Evolutionary conservation across 306 rosid species (phyloP), one percentile per base, ranked within the genome.

Genomic region (Glycine latifolia): DNA sequence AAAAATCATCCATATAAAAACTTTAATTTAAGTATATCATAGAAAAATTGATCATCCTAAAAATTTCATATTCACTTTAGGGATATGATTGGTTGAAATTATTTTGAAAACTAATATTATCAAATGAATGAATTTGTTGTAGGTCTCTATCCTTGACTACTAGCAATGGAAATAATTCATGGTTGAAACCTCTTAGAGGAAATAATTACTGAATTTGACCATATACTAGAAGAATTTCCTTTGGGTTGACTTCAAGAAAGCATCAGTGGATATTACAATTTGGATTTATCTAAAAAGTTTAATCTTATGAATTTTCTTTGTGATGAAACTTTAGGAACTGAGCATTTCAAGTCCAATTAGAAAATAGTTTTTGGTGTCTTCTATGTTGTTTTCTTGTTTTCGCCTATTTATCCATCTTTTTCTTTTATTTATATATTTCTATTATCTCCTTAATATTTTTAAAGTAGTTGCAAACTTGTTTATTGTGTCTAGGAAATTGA

Each of bases 301-400:
- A 44, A n/a, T 0, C 26, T 87, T 2, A 39, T 87, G 69, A 84
- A 74, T 75, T 84, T 84, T 75, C 79, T 87, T 1, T 87, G 88
- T 65, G 90, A 87, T 41, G 84, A 87, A 84, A 76, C 77, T 78
- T 48, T 87, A 35, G 46, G 70, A 61, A 6, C 88, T 87, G 74
- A 84, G 90, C 43, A 37, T 49, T 16, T 63, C 67, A 46, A 12
- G 41, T n/a, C 52, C 49, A 67, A 10, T 4, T 3, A 8, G 47
- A 69, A 82, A 82, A 39, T 41, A 52, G 10, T 39, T 4, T 20
- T 20, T 20, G 46, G 13, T 74, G 8, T 16, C 0, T 53, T 44
- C 65, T 55, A 55, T 67, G 52, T 61, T 68, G 47, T 35, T 41
- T 74, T 67, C 65, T 63, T 35, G 10, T 62, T 62, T 62, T 35